These are phyloP conservation scores for Thraustochytrium sp. DNA, from an alignment of 352 stramenopile species.

Conservation along the genomic window DNA sequence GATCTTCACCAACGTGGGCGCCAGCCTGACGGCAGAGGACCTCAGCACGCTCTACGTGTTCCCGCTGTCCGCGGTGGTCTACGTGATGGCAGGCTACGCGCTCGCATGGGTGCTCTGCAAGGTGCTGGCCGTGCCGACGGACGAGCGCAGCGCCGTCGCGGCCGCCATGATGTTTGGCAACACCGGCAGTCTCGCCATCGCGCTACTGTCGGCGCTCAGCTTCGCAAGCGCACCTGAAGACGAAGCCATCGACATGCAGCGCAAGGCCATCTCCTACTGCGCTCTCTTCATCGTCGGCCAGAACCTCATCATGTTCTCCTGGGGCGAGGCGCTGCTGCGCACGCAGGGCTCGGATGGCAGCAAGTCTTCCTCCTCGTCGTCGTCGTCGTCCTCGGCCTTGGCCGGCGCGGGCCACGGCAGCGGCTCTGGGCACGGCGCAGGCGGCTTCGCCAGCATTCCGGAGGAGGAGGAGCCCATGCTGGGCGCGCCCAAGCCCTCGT, in stretches of 20 bases:
- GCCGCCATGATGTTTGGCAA: constrained; percentile 35
- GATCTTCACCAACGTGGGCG: constrained; percentile 25
- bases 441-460: no score
- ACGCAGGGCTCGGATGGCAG: background rate
- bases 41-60: background rate
- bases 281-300: constrained; percentile 29
- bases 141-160: constrained; percentile 3
- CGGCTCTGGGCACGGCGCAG: no score
- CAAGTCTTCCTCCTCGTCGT: no score
- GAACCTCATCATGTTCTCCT: constrained; percentile 32
- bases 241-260: background rate
- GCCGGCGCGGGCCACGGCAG: no score
- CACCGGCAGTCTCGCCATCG: constrained; percentile 21
- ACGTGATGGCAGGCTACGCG: background rate
- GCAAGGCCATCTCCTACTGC: constrained; percentile 13
- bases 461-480: background rate
- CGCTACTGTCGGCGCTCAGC: background rate
- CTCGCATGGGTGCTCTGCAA: constrained; percentile 1
- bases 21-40: background rate
- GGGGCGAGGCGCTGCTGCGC: background rate
- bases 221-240: background rate
- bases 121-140: background rate
- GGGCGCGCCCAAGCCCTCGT: background rate
- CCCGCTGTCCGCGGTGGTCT: background rate
- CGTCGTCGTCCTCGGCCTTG: no score